Evolutionary conservation across 129 eudicot genomes (phyloP), one percentile per base, ranked within the genome.

Genomic region (Deinandra increscens): DNA sequence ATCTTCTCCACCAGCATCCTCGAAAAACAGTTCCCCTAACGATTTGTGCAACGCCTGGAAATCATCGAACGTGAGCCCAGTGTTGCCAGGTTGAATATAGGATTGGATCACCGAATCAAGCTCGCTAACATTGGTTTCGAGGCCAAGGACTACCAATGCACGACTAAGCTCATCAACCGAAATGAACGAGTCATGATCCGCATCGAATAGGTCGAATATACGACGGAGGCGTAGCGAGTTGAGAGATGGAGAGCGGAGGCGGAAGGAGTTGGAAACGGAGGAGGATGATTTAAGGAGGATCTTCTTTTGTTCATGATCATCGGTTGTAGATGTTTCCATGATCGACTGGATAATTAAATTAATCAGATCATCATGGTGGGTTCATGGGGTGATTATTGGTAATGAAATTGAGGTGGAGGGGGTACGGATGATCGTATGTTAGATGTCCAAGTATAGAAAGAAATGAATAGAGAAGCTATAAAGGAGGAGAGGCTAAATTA

Each of bases 171-270:
- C 95, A 12, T 90, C 97, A 0, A 81, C 78, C 56, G 83, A 76
- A 58, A 90, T 79, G 64, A 87, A 42, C 37, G 76, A 54, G 61
- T 91, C 93, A 34, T 79, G 71, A 79, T 88, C 84, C 31, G 81
- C 75, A 59, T 91, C 97, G 50, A 88, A 91, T 17, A 88, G 22
- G 31, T 91, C 96, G 59, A 91, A 91, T 22, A 91, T 86, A 1
- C 93, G 85, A 10, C 93, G 96, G 26, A 91, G 88, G 13, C 96
- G 92, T 17, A 91, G 37, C 15, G 93, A 75, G 53, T 91, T 85
- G 11, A 91, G 87, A 75, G 90, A 85, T 1, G 95, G 87, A 64
- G 90, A 75, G 0, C 91, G 88, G 6, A 91, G 97, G 23, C 74
- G 74, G 64, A 79, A 79, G 15, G 83, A 78, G 7, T 71, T 70